Conservation (phyloP, 179 eudicot species). For the Amaranthus tricolor region DNA sequence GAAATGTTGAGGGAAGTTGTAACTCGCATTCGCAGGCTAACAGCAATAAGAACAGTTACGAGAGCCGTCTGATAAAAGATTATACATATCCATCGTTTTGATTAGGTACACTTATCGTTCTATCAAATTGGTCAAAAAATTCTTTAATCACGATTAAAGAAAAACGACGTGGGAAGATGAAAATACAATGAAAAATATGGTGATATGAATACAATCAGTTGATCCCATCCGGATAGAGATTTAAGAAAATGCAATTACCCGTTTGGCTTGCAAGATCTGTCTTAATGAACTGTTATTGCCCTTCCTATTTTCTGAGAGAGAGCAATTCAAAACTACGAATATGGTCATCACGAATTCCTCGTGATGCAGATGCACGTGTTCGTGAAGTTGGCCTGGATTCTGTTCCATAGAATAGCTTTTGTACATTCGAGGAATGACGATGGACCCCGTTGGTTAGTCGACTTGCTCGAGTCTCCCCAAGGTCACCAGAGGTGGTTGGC, state of each 20-base stretch:
- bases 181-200: constrained; percentile 6
- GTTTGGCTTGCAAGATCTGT: constrained; percentile 22
- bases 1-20: no score
- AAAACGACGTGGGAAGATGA: neutral
- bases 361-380: constrained; percentile 47
- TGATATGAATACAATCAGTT: constrained; percentile 11
- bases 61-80: no score
- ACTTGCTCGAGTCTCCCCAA: constrained; percentile 47
- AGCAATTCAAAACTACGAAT: constrained; percentile 85
- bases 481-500: constrained; percentile 64
- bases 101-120: no score
- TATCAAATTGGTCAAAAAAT: constrained; percentile 22
- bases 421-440: constrained; percentile 55
- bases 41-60: no score
- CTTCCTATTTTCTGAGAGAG: constrained; percentile 52
- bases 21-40: no score
- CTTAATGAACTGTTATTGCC: constrained; percentile 12
- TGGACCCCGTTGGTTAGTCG: constrained; percentile 39
- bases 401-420: constrained; percentile 49
- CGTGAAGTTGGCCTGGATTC: constrained; percentile 59
- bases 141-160: constrained; percentile 18
- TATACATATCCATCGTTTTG: no score
- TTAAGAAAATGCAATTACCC: constrained; percentile 6
- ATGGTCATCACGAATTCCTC: constrained; percentile 65
- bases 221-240: constrained; percentile 20